Evolutionary conservation across 352 stramenopile genomes (phyloP), one percentile per base, ranked within the genome.

Genomic region (Phytophthora sp.): DNA sequence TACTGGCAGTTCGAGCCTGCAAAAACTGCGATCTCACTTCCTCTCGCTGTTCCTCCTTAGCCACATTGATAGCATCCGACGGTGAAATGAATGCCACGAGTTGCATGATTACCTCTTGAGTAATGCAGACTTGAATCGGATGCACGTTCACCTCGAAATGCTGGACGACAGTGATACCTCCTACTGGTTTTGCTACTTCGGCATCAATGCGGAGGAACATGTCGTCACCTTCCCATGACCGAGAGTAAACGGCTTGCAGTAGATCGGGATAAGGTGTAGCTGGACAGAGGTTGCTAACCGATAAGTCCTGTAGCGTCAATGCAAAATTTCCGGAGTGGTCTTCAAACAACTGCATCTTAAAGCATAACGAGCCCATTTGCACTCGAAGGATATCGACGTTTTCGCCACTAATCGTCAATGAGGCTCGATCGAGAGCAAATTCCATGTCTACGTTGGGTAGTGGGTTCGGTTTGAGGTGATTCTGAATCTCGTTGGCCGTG

Each of bases 71-170:
- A 15, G n/a, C 62, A 21, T 59, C 39, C 3, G 66, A 42, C 9
- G 81, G 63, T 1, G 77, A 66, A 44, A 89, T 86, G 48, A 92
- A 94, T 1, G 66, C 45, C 4, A 89, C 57, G 21, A 94, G 56
- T 38, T 93, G 84, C 15, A 91, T 58, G 26, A 96, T 84, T 11
- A 91, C 69, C 24, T 94, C 83, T 13, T 93, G 84, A 1, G 87
- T 92, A 38, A 96, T 70, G 48, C 84, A 94, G 26, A 96, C 76
- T 62, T 96, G 84, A n/a, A 96, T 76, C 4, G 87, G 87, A 38
- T 92, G 84, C 2, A 94, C 77, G 28, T 96, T 96, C 24, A 96
- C 62, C 64, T 94, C 85, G 60, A 94, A 93, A 72, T 94, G 87
- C 34, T 92, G 78, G 9, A 95, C 71, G 24, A 95, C 52, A 15